Evolutionary conservation across 2,329 filamentous ascomycete species (phyloP), one percentile per base, ranked within the genome.

Genomic region (Tolypocladium sp.): DNA sequence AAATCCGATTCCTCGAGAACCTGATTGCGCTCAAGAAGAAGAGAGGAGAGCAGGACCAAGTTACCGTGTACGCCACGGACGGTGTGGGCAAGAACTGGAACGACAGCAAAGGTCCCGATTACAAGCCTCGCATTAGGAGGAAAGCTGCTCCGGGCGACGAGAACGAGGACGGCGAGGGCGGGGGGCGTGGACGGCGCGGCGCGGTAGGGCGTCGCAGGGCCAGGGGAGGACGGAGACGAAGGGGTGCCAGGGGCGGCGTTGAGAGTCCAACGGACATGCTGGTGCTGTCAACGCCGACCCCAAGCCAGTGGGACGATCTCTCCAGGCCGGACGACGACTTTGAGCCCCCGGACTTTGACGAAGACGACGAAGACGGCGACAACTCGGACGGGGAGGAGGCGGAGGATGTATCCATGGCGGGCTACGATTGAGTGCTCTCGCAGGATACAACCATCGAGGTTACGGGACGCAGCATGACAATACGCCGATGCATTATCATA

Each of bases 11-110:
- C 67, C 73, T 91, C 1, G 83, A 88, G 64, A 82, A 83, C 35
- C 67, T 92, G 30, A 87, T 87, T 63, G 78, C 80, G 15, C 71
- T 88, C 57, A 91, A 91, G 71, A 79, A 78, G 55, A 78, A 78
- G 35, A 84, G 79, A 64, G 86, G 86, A 9, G 86, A 91, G 70
- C 77, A 71, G 22, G 88, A 91, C 67, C 74, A 82, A 20, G 85
- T 90, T 33, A 88, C 86, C 0, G 78, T 87, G 5, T 80, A 82
- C 67, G 80, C 82, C 7, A 69, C 72, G 33, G 76, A 79, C 44
- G 76, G 76, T 38, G 67, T 70, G 33, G 76, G 74, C 37, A 74
- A 76, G 56, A 65, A 73, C 52, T 75, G 74, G 63, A 68, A 76
- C 49, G 77, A 79, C 61, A 74, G 72, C 55, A 66, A 71, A 54